These are phyloP conservation scores for Calophaca sinica DNA, from an alignment of 306 rosid genomes.

Conservation along the genomic window DNA sequence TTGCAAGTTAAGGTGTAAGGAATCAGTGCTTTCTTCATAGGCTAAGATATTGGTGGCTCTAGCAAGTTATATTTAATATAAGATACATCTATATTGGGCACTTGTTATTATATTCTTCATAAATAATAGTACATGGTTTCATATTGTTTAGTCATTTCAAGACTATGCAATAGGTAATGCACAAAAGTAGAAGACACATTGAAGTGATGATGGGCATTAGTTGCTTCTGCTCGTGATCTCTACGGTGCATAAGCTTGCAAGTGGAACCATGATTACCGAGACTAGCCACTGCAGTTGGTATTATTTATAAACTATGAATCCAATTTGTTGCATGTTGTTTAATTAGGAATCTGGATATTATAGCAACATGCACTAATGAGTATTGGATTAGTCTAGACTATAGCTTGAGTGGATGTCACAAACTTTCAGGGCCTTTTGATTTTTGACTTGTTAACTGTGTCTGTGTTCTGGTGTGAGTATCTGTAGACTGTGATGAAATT, in stretches of 20 bases:
- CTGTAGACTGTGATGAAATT: not conserved
- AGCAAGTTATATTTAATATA: not conserved
- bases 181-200: not conserved
- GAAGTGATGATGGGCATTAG: slow-evolving; percentile 14
- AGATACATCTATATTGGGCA: not conserved
- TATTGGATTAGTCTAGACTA: slow-evolving; percentile 34
- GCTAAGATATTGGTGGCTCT: not conserved
- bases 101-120: not conserved
- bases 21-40: not conserved
- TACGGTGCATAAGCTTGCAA: slow-evolving; percentile 13
- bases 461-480: not conserved
- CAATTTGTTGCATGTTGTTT: too few species aligned
- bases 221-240: slow-evolving; percentile 26
- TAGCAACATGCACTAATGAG: too few species aligned
- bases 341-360: too few species aligned
- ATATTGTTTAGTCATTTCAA: too few species aligned
- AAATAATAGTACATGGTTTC: not conserved
- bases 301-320: not conserved
- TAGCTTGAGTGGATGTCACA: slow-evolving; percentile 16
- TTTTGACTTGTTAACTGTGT: slow-evolving; percentile 21
- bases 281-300: not conserved
- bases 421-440: too few species aligned
- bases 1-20: not conserved
- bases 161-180: too few species aligned
- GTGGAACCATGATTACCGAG: slow-evolving; percentile 22